Evolutionary conservation across 371 early-diverging fungal species (phyloP), one percentile per base, ranked within the genome.

Genomic region (Actinomortierella wolfii): DNA sequence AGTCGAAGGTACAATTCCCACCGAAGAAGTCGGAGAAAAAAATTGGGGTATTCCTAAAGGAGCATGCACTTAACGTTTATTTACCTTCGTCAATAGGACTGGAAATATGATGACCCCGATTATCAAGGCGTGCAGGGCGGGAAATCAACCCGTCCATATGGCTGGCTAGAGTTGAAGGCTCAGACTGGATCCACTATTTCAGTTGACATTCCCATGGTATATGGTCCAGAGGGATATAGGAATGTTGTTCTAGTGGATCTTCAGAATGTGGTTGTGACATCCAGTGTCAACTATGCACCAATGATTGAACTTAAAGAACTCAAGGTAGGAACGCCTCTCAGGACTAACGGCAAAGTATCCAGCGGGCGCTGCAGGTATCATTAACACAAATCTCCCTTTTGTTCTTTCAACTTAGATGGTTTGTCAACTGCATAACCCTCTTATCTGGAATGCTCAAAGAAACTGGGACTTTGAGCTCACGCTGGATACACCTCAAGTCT

Each of bases 391-490:
- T 52, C 51, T 18, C 51, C n/a, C 44, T 20, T 9, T 14, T 40
- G 9, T 41, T 28, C 14, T 28, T 48, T 26, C 24, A 9, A 54
- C 13, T 28, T 57, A 90, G 87, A 59, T 94, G 49, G 68, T 78
- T 6, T 77, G 84, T 23, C 64, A 67, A 13, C 80, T 93, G 80
- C 84, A 83, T 8, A 80, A 79, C 45, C 95, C 95, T 1, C 55
- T 89, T 7, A 67, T 85, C n/a, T 94, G 95, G 95, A 94, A 94
- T 68, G 84, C 80, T 1, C 78, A 78, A 52, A 81, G 93, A 23
- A 71, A 64, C 5, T 92, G 93, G 93, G 76, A 78, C 11, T 81
- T 92, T 60, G 78, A 81, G 15, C 55, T 86, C 15, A 60, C 65
- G 6, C 48, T 85, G 9, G 66, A 65, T 39, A 56, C 66, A 1